phyloP scores from a whole-genome alignment of 495 filamentous ascomycete species.

The Penicillium arizonense region DNA sequence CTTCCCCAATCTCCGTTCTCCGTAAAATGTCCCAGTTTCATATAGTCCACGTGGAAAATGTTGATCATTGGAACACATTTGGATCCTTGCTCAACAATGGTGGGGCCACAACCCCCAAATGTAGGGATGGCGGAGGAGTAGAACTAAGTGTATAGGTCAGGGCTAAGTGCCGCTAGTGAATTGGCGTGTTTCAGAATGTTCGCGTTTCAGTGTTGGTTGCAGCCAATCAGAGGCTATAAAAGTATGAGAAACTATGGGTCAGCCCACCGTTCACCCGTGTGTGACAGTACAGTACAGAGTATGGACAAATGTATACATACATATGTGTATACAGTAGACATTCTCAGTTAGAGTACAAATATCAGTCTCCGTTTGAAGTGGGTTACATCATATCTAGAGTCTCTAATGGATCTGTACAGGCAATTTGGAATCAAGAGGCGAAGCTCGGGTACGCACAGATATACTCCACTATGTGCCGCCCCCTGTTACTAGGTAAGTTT shows the following conservation, averaged over 20 bases:
- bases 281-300: background rate
- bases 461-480: too few species aligned
- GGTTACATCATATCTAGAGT: too few species aligned
- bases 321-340: background rate
- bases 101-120: background rate
- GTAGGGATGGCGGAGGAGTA: background rate
- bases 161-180: background rate
- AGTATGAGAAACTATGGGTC: conserved; percentile 10
- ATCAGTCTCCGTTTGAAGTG: too few species aligned
- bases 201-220: conserved; percentile 15
- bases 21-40: conserved; percentile 14
- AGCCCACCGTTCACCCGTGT: conserved; percentile 26
- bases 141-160: background rate
- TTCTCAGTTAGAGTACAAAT: background rate
- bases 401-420: conserved; percentile 15
- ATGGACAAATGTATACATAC: background rate
- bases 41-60: conserved; percentile 17
- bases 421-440: conserved; percentile 18
- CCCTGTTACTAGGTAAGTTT: too few species aligned
- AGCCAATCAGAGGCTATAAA: background rate
- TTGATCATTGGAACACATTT: conserved; percentile 8
- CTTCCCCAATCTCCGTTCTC: background rate
- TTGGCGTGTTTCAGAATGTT: conserved; percentile 27
- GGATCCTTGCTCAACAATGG: background rate
- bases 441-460: too few species aligned